A percentile compares a stretch with the other conserved stretches of the same genome.
These are phyloP conservation scores for Spergularia bocconei DNA, from an alignment of 148 eudicot species.

Conservation along the genomic window DNA sequence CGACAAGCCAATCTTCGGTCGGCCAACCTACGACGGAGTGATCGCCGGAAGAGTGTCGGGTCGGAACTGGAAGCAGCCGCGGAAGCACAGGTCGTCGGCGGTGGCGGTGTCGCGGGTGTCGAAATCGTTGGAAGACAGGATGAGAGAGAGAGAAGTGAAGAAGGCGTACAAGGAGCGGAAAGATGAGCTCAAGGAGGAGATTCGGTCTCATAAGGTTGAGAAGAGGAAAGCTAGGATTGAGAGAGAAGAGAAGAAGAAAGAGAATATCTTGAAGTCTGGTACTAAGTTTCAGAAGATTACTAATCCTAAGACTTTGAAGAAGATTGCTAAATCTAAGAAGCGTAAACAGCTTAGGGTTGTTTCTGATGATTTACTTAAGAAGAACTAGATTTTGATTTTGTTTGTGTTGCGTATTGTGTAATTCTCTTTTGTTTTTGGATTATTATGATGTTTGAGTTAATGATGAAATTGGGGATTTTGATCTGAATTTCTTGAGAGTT, in stretches of 20 bases:
- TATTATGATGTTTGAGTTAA: too few relatives aligned
- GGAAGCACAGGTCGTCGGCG: constrained; percentile 59
- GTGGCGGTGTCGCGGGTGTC: constrained; percentile 36
- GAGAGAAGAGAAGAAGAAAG: constrained; percentile 39
- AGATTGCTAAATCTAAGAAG: constrained; percentile 75
- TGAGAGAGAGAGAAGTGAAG: constrained; percentile 45
- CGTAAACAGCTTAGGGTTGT: constrained; percentile 74
- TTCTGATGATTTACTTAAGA: constrained; percentile 59
- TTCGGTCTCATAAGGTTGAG: constrained; percentile 26
- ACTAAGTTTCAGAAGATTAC: constrained; percentile 81
- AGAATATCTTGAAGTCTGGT: constrained; percentile 56
- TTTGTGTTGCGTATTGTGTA: neutral
- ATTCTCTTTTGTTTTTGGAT: neutral
- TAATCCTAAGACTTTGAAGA: constrained; percentile 80
- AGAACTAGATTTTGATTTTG: constrained; percentile 2
- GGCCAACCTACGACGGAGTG: constrained; percentile 85
- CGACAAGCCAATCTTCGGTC: constrained; percentile 61
- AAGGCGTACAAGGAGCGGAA: constrained; percentile 57
- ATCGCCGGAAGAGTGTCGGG: constrained; percentile 89
- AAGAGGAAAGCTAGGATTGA: constrained; percentile 33
- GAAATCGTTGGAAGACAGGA: constrained; percentile 24
- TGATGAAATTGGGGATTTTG: too few relatives aligned
- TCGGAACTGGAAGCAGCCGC: constrained; percentile 71
- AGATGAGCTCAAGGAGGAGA: constrained; percentile 36
- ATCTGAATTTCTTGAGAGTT: too few relatives aligned